Conservation (phyloP, 176 grass and related monocot species). For the Phragmites australis region DNA sequence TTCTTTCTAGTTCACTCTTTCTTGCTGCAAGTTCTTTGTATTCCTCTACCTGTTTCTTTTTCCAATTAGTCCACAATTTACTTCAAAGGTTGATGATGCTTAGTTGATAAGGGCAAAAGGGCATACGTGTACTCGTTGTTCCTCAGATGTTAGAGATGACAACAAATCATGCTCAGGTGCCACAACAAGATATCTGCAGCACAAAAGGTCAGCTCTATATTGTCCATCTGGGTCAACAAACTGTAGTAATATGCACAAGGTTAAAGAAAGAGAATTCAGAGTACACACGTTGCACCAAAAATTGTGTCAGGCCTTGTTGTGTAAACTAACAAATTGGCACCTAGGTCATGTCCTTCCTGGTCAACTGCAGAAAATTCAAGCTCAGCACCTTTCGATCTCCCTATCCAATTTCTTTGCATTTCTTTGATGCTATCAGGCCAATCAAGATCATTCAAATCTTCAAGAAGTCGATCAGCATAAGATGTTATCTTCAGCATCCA, state of each 20-base stretch:
- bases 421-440: slow-evolving; percentile 99
- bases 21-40: slow-evolving; percentile 69
- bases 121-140: slow-evolving; percentile 61
- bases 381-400: slow-evolving; percentile 87
- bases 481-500: slow-evolving; percentile 98
- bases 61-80: slow-evolving; percentile 34
- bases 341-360: slow-evolving; percentile 45
- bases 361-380: slow-evolving; percentile 72
- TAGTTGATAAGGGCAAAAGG: slow-evolving; percentile 37
- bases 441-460: slow-evolving; percentile 89
- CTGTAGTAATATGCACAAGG: background rate
- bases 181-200: slow-evolving; percentile 86
- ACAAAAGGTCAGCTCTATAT: slow-evolving; percentile 7
- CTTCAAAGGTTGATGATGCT: background rate
- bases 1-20: slow-evolving; percentile 98
- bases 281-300: slow-evolving; percentile 88
- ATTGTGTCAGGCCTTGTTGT: slow-evolving; percentile 94
- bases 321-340: slow-evolving; percentile 64
- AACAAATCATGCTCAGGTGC: slow-evolving; percentile 79
- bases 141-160: slow-evolving; percentile 69
- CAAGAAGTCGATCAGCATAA: slow-evolving; percentile 92
- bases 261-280: slow-evolving; percentile 3
- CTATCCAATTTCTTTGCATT: slow-evolving; percentile 99
- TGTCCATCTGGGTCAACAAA: slow-evolving; percentile 16
- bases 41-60: slow-evolving; percentile 66